Percentiles rank a stretch among this genome's conserved stretches.
Evolutionary conservation across 1,284 basidiomycete species (phyloP).

Genomic region (Marasmius tenuissimus): DNA sequence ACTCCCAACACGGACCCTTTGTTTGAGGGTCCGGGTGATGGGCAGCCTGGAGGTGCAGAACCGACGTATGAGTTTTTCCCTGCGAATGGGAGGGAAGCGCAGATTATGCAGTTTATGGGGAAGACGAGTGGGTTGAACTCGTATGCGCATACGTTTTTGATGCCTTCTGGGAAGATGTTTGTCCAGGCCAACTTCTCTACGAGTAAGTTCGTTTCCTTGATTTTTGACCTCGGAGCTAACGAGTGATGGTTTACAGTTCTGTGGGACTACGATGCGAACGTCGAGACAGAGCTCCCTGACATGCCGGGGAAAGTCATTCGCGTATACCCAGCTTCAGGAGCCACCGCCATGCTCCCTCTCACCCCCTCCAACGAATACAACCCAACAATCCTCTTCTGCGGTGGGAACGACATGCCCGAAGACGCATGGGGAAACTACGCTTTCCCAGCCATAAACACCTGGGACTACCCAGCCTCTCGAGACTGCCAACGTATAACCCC

Average conservation of each 20-base stretch:
- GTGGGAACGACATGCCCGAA: slow-evolving; percentile 66
- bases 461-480: slow-evolving; percentile 46
- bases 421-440: slow-evolving; percentile 63
- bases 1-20: slow-evolving; percentile 64
- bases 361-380: slow-evolving; percentile 81
- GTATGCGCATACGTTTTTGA: slow-evolving; percentile 56
- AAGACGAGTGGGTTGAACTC: slow-evolving; percentile 29
- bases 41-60: slow-evolving; percentile 48
- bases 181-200: slow-evolving; percentile 55
- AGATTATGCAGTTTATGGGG: slow-evolving; percentile 66
- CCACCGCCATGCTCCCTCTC: slow-evolving; percentile 77
- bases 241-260: slow-evolving; percentile 32
- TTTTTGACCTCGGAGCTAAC: not conserved
- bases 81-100: slow-evolving; percentile 49
- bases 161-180: slow-evolving; percentile 52
- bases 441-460: slow-evolving; percentile 53
- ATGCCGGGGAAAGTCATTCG: slow-evolving; percentile 61
- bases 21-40: slow-evolving; percentile 43
- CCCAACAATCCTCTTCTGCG: slow-evolving; percentile 79
- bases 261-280: slow-evolving; percentile 50
- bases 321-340: slow-evolving; percentile 85
- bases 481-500: slow-evolving; percentile 67
- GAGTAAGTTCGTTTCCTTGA: slow-evolving; percentile 22
- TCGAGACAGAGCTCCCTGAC: slow-evolving; percentile 47
- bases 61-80: slow-evolving; percentile 84